Evolutionary conservation across 2,329 filamentous ascomycete genomes (phyloP).

Genomic region (Kalmusia sp.): DNA sequence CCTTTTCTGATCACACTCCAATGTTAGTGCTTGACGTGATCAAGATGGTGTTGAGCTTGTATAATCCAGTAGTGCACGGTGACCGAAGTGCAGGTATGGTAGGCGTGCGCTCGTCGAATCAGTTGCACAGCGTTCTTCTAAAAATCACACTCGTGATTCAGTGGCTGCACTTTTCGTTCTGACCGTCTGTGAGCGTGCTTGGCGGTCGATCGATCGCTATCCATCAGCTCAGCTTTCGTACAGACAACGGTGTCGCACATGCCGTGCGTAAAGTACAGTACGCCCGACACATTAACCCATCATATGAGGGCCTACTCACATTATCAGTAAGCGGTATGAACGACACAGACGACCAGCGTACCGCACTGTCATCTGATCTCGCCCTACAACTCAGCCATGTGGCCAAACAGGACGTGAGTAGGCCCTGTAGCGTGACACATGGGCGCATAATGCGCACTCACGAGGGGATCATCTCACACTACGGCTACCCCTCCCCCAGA

Average conservation of each 20-base stretch:
- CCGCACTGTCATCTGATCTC: slow-evolving; percentile 2
- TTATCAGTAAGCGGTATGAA: neutral
- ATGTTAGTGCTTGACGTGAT: neutral
- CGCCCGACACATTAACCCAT: neutral
- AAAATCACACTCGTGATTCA: neutral
- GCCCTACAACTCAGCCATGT: slow-evolving; percentile 10
- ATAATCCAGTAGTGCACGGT: neutral
- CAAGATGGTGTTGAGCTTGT: neutral
- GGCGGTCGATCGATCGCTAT: neutral
- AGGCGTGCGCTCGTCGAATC: neutral
- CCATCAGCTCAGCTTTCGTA: neutral
- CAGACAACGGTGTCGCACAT: neutral
- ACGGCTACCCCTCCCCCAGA: neutral
- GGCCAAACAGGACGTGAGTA: neutral
- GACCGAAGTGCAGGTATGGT: neutral
- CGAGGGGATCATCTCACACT: neutral
- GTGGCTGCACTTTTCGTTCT: neutral
- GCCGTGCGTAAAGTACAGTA: neutral
- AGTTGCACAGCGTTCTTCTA: neutral
- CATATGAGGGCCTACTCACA: neutral
- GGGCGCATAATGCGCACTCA: neutral
- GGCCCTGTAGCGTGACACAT: neutral
- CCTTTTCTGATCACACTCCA: neutral
- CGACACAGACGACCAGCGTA: neutral
- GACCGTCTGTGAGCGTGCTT: neutral